Evolutionary conservation across 768 basidiomycete species (phyloP).

Genomic region (Fibroporia radiculosa): DNA sequence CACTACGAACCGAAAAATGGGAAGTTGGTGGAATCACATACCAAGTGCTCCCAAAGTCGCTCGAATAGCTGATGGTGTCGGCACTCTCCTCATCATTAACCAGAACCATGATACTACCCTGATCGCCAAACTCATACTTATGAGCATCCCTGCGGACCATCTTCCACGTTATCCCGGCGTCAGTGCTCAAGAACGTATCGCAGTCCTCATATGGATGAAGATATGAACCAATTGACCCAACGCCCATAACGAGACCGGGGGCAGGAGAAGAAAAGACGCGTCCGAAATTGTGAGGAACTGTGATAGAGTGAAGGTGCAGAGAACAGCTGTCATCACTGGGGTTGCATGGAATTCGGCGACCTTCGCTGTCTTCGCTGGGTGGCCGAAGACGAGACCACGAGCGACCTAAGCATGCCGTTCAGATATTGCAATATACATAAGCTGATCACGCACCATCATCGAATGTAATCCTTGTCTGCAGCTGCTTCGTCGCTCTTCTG

Average conservation of each 20-base stretch:
- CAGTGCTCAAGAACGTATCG: constrained; percentile 89
- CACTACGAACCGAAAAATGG: too few species aligned
- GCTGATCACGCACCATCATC: constrained; percentile 59
- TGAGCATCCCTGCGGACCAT: constrained; percentile 72
- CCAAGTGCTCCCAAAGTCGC: constrained; percentile 82
- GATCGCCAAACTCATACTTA: constrained; percentile 96
- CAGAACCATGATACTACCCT: constrained; percentile 70
- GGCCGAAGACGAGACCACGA: constrained; percentile 67
- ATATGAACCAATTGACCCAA: constrained; percentile 73
- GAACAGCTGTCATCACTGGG: constrained; percentile 58
- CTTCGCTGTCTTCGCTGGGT: constrained; percentile 50
- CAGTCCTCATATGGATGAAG: constrained; percentile 74
- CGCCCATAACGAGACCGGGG: constrained; percentile 94
- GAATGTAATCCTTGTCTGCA: constrained; percentile 80
- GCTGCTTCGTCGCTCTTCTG: constrained; percentile 55
- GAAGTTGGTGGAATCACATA: constrained; percentile 39
- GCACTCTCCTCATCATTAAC: constrained; percentile 81
- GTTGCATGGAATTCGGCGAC: constrained; percentile 58
- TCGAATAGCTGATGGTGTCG: constrained; percentile 65
- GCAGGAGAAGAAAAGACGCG: constrained; percentile 92
- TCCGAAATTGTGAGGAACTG: constrained; percentile 87
- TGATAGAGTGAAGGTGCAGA: constrained; percentile 90
- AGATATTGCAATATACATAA: neutral
- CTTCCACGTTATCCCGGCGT: constrained; percentile 82
- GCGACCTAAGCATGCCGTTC: constrained; percentile 39